phyloP scores from a whole-genome alignment of 2,329 filamentous ascomycete genomes.

The Ophiostoma quercus region DNA sequence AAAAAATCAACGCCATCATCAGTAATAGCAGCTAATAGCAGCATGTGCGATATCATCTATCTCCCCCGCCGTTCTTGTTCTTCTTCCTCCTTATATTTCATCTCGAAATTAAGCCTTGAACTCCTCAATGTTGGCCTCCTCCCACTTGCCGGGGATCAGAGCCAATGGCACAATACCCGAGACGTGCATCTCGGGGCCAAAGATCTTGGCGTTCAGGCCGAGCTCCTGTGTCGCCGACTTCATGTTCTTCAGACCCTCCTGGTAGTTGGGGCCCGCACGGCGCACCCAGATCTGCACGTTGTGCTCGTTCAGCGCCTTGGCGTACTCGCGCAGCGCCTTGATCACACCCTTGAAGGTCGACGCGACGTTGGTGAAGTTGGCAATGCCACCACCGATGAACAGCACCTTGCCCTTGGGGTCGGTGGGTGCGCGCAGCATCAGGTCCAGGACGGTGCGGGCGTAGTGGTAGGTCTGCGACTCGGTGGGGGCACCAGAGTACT shows the following conservation, averaged over 20 bases:
- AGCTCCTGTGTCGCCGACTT: conserved; percentile 93
- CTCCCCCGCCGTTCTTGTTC: background rate
- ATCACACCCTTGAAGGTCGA: conserved; percentile 99
- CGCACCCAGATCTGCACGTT: conserved; percentile 97
- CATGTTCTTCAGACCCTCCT: conserved; percentile 99
- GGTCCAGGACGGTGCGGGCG: conserved; percentile 89
- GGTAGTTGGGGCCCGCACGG: conserved; percentile 92
- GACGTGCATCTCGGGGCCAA: conserved; percentile 84
- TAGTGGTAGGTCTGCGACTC: conserved; percentile 99
- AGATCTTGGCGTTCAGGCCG: conserved; percentile 64
- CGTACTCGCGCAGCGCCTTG: conserved; percentile 84
- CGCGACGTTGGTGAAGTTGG: conserved; percentile 99
- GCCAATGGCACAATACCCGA: conserved; percentile 94
- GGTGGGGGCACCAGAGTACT: conserved; percentile 97
- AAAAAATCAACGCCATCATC: conserved; percentile 15
- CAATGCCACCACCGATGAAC: conserved; percentile 99
- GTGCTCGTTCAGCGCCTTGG: conserved; percentile 83
- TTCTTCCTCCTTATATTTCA: background rate
- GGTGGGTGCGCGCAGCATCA: conserved; percentile 88
- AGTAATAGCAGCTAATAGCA: conserved; percentile 9
- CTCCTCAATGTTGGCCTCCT: conserved; percentile 56
- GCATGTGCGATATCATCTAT: conserved; percentile 12
- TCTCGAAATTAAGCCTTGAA: conserved; percentile 47
- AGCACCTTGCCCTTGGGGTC: conserved; percentile 92
- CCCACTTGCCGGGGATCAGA: conserved; percentile 62